Base-by-base conservation (phyloP, 2,329 filamentous ascomycete genomes). In the Penicillium sp. region DNA sequence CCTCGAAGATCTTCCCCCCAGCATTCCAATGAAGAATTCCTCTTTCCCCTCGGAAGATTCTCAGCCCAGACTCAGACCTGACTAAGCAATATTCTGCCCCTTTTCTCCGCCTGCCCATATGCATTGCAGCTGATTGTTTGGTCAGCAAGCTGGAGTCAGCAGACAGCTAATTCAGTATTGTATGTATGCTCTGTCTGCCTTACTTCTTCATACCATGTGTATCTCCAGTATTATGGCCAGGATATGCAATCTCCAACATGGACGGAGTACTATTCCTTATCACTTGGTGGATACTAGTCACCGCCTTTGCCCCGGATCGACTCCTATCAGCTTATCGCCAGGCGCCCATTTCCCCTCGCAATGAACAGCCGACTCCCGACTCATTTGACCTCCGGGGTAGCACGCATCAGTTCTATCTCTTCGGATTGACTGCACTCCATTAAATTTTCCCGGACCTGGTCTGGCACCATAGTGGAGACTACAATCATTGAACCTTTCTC, bases 231-330 rank as follows among this genome's bases (percentile, higher is more conserved):
- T 25, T 6, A 25, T 25, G 5, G 22, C 22, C 22, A 6, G 22
- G 22, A 7, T 25, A 25, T 25, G 19, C 19, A 22, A 22, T 22
- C 19, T 22, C 3, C 19, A 22, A 22, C 3, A 22, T 22, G 19
- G n/a, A n/a, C n/a, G n/a, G n/a, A n/a, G n/a, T 22, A 25, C 22
- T 25, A 25, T 25, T 25, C 22, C 22, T 25, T 25, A 39, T 49
- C 16, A 30, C 6, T 22, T 4, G 6, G 3, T 25, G 2, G 42
- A 31, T 22, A 13, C 33, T 29, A 19, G 36, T 41, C 28, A 43
- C 39, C 39, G 45, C 42, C 47, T 50, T 39, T 46, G 22, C 50
- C 46, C 47, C 50, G 41, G 49, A 54, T 52, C 48, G 39, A 43
- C 48, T 46, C 46, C n/a, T n/a, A n/a, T 50, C 42, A 38, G 34